A percentile compares a stretch with the other conserved stretches of the same genome.
Evolutionary conservation across 768 basidiomycete genomes (phyloP).

Genomic region (Dentipellis sp.): DNA sequence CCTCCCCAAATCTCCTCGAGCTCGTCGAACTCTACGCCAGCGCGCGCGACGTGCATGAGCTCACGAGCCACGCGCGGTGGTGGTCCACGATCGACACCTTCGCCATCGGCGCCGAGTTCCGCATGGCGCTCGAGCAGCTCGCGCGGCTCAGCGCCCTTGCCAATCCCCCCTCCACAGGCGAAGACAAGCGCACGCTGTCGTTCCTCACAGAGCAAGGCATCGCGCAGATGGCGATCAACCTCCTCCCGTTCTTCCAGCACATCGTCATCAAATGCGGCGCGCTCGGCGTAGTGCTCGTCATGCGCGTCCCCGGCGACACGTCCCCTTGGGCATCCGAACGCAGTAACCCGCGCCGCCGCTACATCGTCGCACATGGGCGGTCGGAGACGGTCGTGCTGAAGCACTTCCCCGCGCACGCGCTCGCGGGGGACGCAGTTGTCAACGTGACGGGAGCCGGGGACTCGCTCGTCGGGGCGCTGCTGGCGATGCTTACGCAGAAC

Average conservation of each 20-base stretch:
- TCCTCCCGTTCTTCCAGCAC: slow-evolving; percentile 79
- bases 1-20: slow-evolving; percentile 84
- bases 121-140: slow-evolving; percentile 54
- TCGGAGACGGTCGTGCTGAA: slow-evolving; percentile 48
- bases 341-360: slow-evolving; percentile 37
- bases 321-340: slow-evolving; percentile 44
- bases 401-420: slow-evolving; percentile 56
- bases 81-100: slow-evolving; percentile 61
- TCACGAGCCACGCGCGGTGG: slow-evolving; percentile 48
- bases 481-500: slow-evolving; percentile 48
- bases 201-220: slow-evolving; percentile 66
- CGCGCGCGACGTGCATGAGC: slow-evolving; percentile 29
- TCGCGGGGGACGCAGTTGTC: slow-evolving; percentile 27
- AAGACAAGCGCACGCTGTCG: slow-evolving; percentile 35
- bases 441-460: slow-evolving; percentile 94
- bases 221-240: slow-evolving; percentile 70
- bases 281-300: slow-evolving; percentile 53
- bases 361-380: slow-evolving; percentile 42
- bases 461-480: slow-evolving; percentile 74
- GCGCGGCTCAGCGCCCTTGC: slow-evolving; percentile 35
- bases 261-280: slow-evolving; percentile 82
- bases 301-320: slow-evolving; percentile 38
- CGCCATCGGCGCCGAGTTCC: slow-evolving; percentile 57
- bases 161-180: too few species aligned
- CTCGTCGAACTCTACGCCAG: slow-evolving; percentile 49